Evolutionary conservation across 139 green algal genomes (phyloP).

Genomic region (Micractinium conductrix): DNA sequence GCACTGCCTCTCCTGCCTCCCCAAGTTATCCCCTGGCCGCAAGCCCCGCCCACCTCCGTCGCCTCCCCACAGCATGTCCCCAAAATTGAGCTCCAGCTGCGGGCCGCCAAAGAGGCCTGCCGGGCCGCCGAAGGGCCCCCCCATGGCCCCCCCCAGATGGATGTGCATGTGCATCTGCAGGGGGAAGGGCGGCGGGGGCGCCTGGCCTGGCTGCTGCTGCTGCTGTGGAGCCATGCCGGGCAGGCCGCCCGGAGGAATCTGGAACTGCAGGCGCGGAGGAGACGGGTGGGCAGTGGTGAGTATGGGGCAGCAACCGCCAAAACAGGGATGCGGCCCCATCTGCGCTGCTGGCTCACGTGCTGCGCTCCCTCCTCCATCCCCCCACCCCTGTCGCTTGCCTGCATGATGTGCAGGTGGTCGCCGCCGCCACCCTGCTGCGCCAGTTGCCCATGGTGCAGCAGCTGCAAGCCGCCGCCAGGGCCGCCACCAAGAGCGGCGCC

Average conservation of each 20-base stretch:
- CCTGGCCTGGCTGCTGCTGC: background rate
- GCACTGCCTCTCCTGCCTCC: background rate
- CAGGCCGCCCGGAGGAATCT: background rate
- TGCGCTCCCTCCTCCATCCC: background rate
- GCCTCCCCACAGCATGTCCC: no score
- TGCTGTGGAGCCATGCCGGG: background rate
- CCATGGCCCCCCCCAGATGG: no score
- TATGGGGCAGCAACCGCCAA: background rate
- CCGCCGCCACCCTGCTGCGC: background rate
- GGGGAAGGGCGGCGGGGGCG: no score
- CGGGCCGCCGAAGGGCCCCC: background rate
- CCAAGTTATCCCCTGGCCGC: no score
- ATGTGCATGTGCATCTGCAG: no score
- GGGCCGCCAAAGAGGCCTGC: background rate
- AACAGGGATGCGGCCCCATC: background rate
- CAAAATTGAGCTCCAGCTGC: no score
- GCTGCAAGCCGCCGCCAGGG: background rate
- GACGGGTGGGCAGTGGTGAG: background rate
- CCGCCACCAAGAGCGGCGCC: background rate
- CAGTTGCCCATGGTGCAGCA: slow-evolving; percentile 13
- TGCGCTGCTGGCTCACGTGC: background rate
- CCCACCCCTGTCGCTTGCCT: background rate
- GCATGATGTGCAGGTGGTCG: slow-evolving; percentile 20
- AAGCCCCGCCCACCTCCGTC: background rate
- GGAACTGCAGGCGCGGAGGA: background rate